phyloP scores from a whole-genome alignment of 2,329 filamentous ascomycete genomes.

The Cytospora schulzeri region DNA sequence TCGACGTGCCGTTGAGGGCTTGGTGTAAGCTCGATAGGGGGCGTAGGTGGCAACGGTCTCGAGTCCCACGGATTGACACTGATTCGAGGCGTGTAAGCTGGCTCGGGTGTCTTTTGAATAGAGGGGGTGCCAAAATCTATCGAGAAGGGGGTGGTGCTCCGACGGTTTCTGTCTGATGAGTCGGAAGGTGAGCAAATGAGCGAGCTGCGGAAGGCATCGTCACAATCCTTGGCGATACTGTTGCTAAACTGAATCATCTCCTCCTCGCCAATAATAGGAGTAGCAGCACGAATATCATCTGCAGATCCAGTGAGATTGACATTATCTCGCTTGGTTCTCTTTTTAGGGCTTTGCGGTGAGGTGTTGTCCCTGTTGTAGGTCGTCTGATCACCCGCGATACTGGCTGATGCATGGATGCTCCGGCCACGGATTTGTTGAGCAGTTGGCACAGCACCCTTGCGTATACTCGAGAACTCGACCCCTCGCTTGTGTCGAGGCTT shows the following conservation, averaged over 20 bases:
- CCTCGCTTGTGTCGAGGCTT: slow-evolving; percentile 52
- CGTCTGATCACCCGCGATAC: slow-evolving; percentile 35
- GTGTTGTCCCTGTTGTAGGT: slow-evolving; percentile 32
- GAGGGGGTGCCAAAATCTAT: slow-evolving; percentile 41
- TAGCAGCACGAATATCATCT: slow-evolving; percentile 12
- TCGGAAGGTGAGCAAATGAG: slow-evolving; percentile 41
- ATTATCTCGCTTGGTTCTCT: slow-evolving; percentile 24
- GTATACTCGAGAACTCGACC: slow-evolving; percentile 56
- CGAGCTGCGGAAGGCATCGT: slow-evolving; percentile 83
- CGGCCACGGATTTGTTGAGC: slow-evolving; percentile 24
- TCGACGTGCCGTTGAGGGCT: slow-evolving; percentile 24
- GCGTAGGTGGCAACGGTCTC: slow-evolving; percentile 53
- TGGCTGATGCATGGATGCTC: slow-evolving; percentile 32
- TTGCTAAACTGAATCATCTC: slow-evolving; percentile 83
- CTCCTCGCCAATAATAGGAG: slow-evolving; percentile 56
- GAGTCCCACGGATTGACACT: slow-evolving; percentile 43
- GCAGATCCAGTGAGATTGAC: slow-evolving; percentile 12
- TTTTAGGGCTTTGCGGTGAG: slow-evolving; percentile 31
- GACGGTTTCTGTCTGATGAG: slow-evolving; percentile 30
- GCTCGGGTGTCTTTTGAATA: slow-evolving; percentile 20
- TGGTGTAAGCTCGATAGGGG: slow-evolving; percentile 40
- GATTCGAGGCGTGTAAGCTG: slow-evolving; percentile 11
- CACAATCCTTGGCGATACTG: slow-evolving; percentile 85
- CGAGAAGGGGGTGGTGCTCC: slow-evolving; percentile 46
- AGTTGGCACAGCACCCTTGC: slow-evolving; percentile 38